A percentile compares a stretch with the other conserved stretches of the same genome.
These are phyloP conservation scores for Penicillium sp. DNA, from an alignment of 2,329 filamentous ascomycete species.

Conservation along the genomic window DNA sequence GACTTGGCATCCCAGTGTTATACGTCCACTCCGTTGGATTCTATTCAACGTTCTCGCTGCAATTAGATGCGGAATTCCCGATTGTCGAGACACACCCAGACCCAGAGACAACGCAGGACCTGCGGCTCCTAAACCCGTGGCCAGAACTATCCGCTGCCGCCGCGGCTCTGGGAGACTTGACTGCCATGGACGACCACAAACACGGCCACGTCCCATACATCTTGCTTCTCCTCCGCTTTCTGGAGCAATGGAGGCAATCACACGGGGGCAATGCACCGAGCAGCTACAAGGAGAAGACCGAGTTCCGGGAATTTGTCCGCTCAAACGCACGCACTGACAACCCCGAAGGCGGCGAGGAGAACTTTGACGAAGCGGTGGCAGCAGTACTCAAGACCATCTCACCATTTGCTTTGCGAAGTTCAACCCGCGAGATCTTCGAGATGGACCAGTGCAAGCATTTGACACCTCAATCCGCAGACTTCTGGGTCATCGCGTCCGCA, in stretches of 20 bases:
- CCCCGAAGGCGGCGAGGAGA: slow-evolving; percentile 88
- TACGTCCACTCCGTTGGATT: slow-evolving; percentile 89
- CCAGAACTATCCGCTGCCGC: slow-evolving; percentile 72
- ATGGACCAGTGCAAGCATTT: slow-evolving; percentile 61
- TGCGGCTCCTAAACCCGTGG: slow-evolving; percentile 85
- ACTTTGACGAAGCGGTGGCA: slow-evolving; percentile 87
- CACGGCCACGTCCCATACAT: slow-evolving; percentile 93
- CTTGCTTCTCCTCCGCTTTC: slow-evolving; percentile 76
- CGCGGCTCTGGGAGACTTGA: slow-evolving; percentile 65
- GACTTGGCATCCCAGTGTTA: slow-evolving; percentile 70
- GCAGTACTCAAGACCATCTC: slow-evolving; percentile 88
- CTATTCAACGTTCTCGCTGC: slow-evolving; percentile 83
- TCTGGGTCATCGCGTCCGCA: slow-evolving; percentile 87
- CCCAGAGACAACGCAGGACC: slow-evolving; percentile 77
- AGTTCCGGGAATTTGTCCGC: slow-evolving; percentile 73
- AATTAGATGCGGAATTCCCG: slow-evolving; percentile 76
- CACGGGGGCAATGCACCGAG: slow-evolving; percentile 70
- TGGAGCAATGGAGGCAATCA: slow-evolving; percentile 73
- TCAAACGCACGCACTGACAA: slow-evolving; percentile 69
- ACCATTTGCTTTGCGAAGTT: slow-evolving; percentile 65
- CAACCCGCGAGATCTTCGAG: slow-evolving; percentile 76
- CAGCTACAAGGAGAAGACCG: slow-evolving; percentile 81
- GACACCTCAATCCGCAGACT: slow-evolving; percentile 58
- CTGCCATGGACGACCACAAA: slow-evolving; percentile 71
- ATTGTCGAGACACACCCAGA: slow-evolving; percentile 97